phyloP scores from a whole-genome alignment of 1,284 basidiomycete species.

The Leccinum variabile region DNA sequence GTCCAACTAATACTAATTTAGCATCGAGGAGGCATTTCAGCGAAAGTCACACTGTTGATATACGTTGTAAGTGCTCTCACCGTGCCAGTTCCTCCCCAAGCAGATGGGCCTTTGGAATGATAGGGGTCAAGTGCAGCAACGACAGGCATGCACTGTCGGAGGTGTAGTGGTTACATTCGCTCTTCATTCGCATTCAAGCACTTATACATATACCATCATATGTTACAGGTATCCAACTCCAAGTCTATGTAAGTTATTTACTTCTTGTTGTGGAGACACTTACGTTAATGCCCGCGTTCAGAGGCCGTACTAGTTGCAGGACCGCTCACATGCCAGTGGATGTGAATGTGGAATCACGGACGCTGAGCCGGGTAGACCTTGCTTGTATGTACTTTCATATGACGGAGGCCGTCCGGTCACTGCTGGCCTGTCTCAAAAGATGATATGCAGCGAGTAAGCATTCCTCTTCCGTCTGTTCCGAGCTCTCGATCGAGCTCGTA shows the following conservation, averaged over 20 bases:
- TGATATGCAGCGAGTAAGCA: slow-evolving; percentile 39
- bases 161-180: slow-evolving; percentile 41
- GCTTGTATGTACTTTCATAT: slow-evolving; percentile 45
- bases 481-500: slow-evolving; percentile 52
- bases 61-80: slow-evolving; percentile 43
- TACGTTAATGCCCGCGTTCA: slow-evolving; percentile 32
- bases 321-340: neutral
- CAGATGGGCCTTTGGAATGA: slow-evolving; percentile 69
- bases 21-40: slow-evolving; percentile 74
- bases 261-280: slow-evolving; percentile 10
- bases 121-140: slow-evolving; percentile 71
- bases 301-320: slow-evolving; percentile 35
- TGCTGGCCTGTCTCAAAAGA: slow-evolving; percentile 33
- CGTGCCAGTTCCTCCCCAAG: neutral
- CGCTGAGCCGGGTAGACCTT: slow-evolving; percentile 39
- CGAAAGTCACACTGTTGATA: slow-evolving; percentile 78
- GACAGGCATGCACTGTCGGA: slow-evolving; percentile 78
- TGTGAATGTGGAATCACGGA: slow-evolving; percentile 34
- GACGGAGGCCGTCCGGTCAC: slow-evolving; percentile 6
- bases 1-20: slow-evolving; percentile 22
- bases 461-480: slow-evolving; percentile 11
- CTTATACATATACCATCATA: neutral
- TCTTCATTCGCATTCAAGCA: slow-evolving; percentile 10
- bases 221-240: slow-evolving; percentile 52
- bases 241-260: slow-evolving; percentile 56